These are phyloP conservation scores for Stephanodiscus triporus DNA, from an alignment of 108 stramenopile genomes.

Conservation along the genomic window DNA sequence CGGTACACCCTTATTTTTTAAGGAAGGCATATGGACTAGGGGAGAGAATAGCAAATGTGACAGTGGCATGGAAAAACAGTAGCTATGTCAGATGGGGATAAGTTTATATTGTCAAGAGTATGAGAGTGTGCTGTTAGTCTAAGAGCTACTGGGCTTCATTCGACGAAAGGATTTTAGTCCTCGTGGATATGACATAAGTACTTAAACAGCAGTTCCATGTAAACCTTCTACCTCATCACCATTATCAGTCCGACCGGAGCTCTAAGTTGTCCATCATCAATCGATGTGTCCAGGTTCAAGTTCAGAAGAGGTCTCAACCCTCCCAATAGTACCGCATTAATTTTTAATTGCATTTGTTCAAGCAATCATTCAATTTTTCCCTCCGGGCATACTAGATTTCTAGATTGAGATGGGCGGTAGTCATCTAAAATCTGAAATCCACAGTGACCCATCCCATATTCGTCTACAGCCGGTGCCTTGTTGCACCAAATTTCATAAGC, in stretches of 20 bases:
- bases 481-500: conserved; percentile 39
- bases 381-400: not conserved
- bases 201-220: too few relatives aligned
- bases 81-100: conserved; percentile 33
- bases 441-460: conserved; percentile 5
- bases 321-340: not conserved
- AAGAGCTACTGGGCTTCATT: too few relatives aligned
- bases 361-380: not conserved
- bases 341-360: not conserved
- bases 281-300: not conserved
- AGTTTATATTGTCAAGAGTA: not conserved
- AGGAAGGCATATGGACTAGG: conserved; percentile 40
- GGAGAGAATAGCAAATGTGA: conserved; percentile 35
- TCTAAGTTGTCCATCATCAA: not conserved
- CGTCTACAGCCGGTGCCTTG: not conserved
- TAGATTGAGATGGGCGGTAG: conserved; percentile 52
- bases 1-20: conserved; percentile 46
- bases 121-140: too few relatives aligned
- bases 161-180: too few relatives aligned
- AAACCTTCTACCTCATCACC: not conserved
- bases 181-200: too few relatives aligned
- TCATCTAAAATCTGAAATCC: conserved; percentile 37
- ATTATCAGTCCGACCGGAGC: not conserved
- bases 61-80: conserved; percentile 42
- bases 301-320: not conserved